Evolutionary conservation across 2,329 filamentous ascomycete species (phyloP).

Genomic region (Cordyceps farinosa): DNA sequence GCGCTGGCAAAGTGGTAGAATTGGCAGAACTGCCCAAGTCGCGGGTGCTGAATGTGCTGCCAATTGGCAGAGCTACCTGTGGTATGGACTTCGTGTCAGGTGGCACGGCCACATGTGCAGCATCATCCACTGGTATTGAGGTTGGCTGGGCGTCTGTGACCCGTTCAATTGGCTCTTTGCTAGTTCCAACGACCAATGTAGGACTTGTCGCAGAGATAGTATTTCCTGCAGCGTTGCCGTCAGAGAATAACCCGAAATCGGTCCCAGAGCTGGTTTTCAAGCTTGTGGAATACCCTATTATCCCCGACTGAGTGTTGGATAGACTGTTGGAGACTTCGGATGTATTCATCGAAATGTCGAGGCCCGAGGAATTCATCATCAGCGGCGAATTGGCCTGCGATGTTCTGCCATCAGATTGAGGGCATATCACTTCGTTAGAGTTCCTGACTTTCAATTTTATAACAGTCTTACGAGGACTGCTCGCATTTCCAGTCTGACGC

Average conservation of each 20-base stretch:
- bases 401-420: background rate
- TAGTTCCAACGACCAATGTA: background rate
- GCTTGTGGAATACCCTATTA: background rate
- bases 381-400: background rate
- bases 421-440: conserved; percentile 15
- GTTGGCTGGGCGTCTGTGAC: background rate
- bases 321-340: background rate
- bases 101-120: background rate
- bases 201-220: no score
- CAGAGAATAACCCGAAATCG: background rate
- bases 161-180: background rate
- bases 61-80: background rate
- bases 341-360: background rate
- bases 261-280: background rate
- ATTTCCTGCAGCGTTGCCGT: background rate
- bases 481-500: conserved; percentile 61
- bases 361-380: background rate
- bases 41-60: background rate
- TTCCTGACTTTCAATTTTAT: conserved; percentile 52
- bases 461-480: conserved; percentile 47
- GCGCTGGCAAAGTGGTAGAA: background rate
- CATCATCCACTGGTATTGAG: background rate
- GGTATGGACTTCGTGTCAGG: background rate
- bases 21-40: background rate
- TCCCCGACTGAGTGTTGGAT: background rate